These are phyloP conservation scores for Candida michaelii DNA, from an alignment of 805 yeast genomes.

Conservation along the genomic window DNA sequence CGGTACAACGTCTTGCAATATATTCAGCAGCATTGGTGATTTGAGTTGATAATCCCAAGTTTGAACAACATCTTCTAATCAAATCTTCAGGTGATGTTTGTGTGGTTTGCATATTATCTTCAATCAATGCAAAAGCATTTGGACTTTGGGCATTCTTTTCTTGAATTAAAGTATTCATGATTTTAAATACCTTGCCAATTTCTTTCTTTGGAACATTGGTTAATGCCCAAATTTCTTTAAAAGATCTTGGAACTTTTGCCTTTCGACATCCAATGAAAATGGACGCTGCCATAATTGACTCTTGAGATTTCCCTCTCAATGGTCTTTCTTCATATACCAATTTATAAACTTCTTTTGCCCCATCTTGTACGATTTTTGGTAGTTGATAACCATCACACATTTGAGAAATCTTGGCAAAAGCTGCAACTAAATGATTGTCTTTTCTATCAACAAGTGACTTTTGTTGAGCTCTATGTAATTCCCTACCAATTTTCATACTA, in stretches of 20 bases:
- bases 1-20: conserved; percentile 86
- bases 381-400: conserved; percentile 96
- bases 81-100: conserved; percentile 93
- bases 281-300: conserved; percentile 94
- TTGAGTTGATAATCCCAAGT: conserved; percentile 80
- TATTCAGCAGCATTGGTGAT: conserved; percentile 91
- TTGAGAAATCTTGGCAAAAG: conserved; percentile 87
- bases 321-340: conserved; percentile 84
- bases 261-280: conserved; percentile 92
- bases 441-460: conserved; percentile 81
- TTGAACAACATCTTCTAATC: conserved; percentile 94
- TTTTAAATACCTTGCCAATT: conserved; percentile 85
- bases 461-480: conserved; percentile 85
- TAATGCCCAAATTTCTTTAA: conserved; percentile 92
- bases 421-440: conserved; percentile 84
- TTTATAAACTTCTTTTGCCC: conserved; percentile 95
- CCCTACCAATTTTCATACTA: conserved; percentile 84
- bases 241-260: conserved; percentile 90
- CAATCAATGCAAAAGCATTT: conserved; percentile 37
- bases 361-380: conserved; percentile 94
- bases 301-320: conserved; percentile 87
- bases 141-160: conserved; percentile 56
- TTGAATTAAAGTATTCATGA: conserved; percentile 62
- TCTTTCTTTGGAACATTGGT: conserved; percentile 93
- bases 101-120: conserved; percentile 61